Evolutionary conservation across 2,329 filamentous ascomycete species (phyloP), one percentile per base, ranked within the genome.

Genomic region (Botryotinia convoluta): DNA sequence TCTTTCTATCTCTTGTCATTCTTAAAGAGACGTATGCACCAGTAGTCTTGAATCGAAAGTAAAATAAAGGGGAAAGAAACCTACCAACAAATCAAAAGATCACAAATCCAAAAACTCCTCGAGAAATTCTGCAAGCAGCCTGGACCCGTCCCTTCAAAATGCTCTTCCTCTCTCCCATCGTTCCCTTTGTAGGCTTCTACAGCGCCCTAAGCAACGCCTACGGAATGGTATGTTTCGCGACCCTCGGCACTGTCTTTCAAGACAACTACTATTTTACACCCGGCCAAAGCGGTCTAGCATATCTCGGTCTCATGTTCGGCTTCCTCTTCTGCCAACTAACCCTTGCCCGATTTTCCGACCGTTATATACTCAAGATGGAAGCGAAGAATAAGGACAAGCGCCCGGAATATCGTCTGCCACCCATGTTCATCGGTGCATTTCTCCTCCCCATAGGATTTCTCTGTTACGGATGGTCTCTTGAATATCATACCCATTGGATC

Each of bases 391-490:
- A 81, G 29, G 83, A 84, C 71, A 77, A 81, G 85, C 80, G 79
- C 61, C 78, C 78, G 9, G 79, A 80, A 45, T 79, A 75, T 48
- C 73, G 78, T 4, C 77, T 90, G 0, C 84, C 85, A 0, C 83
- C 86, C 0, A 72, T 89, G 42, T 83, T 86, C 4, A 80, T 85
- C n/a, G 87, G 87, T 7, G 85, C 85, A 3, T 62, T 87, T 1
- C 71, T 88, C 20, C 84, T 91, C 1, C 89, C 89, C 0, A 80
- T 85, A 0, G 42, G 57, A 0, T 81, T 91, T 51, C 90, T 91
- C 79, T 84, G 86, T 79, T 90, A 89, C 75, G 88, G 87, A 1
- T 90, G 87, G 87, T 86, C 86, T 0, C 85, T 85, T 0, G 82
- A 90, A 59, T 85, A 86, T 32, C 76, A 83, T 18, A 83, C 86